Evolutionary conservation across 495 filamentous ascomycete species (phyloP), one percentile per base, ranked within the genome.

Genomic region (Neurospora sublineolata): DNA sequence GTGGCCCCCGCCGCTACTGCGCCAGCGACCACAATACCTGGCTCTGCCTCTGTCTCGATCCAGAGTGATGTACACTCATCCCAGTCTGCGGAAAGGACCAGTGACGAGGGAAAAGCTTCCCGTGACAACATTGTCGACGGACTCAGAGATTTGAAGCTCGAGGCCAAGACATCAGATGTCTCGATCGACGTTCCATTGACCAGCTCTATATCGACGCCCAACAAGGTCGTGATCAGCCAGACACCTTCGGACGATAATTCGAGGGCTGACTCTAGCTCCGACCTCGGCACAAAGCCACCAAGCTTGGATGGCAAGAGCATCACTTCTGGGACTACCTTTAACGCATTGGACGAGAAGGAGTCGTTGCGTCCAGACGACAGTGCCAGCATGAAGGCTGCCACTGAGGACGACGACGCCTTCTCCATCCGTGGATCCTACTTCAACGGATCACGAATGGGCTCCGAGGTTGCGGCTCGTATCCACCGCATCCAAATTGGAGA

Each of bases 311-410:
- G 91, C 37, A 97, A 97, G 80, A 97, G 93, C 79, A 91, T 94
- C 75, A 91, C 92, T 14, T 97, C 94, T 23, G 93, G 91, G 20
- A 94, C 91, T 3, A 97, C 94, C 3, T 97, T 95, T 81, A 60
- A 60, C 23, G 93, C 92, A 18, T 83, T 97, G 79, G 94, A 97
- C 77, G 94, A 97, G 80, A 97, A 97, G 77, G 94, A 97, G 75
- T 97, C 94, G 12, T 83, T 97, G 37, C 90, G 93, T 3, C 94
- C 94, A 4, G 94, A 97, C 82, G 94, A 97, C 74, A 97, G 94
- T 78, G 94, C 94, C 20, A 97, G 93, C 77, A 89, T 94, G 23
- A 93, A 94, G 80, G 94, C 93, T 38, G 84, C 86, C 2, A 88
- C 89, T 12, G 94, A 97, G 72, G 94, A 97, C 75, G 94, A 97